Evolutionary conservation across 495 filamentous ascomycete genomes (phyloP).

Genomic region (Penicillium canescens): DNA sequence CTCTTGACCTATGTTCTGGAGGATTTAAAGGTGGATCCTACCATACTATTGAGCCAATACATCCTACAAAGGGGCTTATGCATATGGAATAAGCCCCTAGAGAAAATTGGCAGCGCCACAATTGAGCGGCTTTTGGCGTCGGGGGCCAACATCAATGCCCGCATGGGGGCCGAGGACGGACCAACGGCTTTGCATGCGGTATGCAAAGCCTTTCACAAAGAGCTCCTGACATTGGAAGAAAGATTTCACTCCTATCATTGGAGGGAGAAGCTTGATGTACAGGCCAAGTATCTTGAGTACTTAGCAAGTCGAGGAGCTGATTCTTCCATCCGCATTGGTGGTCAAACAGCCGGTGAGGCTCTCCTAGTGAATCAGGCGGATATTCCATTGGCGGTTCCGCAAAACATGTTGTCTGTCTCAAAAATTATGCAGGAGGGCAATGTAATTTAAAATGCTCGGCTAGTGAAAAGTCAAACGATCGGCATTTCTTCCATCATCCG

Average conservation of each 20-base stretch:
- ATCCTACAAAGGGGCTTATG: conserved; percentile 1
- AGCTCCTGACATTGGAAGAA: not conserved
- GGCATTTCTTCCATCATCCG: not conserved
- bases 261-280: not conserved
- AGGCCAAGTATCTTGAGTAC: not conserved
- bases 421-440: not conserved
- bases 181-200: not conserved
- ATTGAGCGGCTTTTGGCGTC: not conserved
- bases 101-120: not conserved
- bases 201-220: not conserved
- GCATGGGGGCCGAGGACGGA: not conserved
- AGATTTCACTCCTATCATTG: not conserved
- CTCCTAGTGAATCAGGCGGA: conserved; percentile 1
- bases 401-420: not conserved
- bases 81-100: not conserved
- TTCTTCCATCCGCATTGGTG: conserved; percentile 2
- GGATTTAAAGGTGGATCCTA: not conserved
- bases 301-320: not conserved
- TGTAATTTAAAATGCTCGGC: conserved; percentile 1
- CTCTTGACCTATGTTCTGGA: not conserved
- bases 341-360: not conserved
- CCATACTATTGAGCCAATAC: not conserved
- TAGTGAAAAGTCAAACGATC: not conserved
- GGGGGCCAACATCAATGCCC: not conserved
- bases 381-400: not conserved